phyloP scores from a whole-genome alignment of 805 yeast species.

The Komagataella phaffii region DNA sequence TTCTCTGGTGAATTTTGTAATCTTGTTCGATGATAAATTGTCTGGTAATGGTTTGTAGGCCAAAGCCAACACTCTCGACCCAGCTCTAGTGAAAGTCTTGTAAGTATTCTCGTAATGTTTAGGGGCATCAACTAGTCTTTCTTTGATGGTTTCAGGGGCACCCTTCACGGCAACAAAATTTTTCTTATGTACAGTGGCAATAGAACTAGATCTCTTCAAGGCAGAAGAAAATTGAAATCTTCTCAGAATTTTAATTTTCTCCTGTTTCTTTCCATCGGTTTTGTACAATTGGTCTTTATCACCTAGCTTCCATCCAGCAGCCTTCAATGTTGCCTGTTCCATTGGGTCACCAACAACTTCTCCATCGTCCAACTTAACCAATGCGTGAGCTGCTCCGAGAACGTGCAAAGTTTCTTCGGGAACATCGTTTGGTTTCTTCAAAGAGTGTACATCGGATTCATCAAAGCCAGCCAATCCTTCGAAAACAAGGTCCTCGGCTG shows the following conservation, averaged over 20 bases:
- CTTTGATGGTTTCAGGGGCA: constrained; percentile 92
- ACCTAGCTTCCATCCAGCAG: constrained; percentile 76
- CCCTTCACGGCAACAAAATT: constrained; percentile 84
- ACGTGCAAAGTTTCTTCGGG: constrained; percentile 59
- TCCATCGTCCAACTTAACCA: constrained; percentile 89
- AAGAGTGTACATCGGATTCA: constrained; percentile 34
- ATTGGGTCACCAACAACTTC: constrained; percentile 98
- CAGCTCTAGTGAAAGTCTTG: constrained; percentile 86
- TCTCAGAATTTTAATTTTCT: constrained; percentile 63
- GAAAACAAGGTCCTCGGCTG: constrained; percentile 91
- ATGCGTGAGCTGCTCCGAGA: constrained; percentile 92
- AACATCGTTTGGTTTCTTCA: constrained; percentile 44
- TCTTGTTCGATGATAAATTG: constrained; percentile 30
- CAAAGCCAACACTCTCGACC: constrained; percentile 92
- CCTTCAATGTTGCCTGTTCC: constrained; percentile 92
- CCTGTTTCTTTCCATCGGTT: constrained; percentile 17
- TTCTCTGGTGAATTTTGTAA: constrained; percentile 57
- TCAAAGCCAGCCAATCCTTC: constrained; percentile 90
- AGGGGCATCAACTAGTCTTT: constrained; percentile 63
- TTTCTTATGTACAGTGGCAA: constrained; percentile 44
- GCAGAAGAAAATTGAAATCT: constrained; percentile 97
- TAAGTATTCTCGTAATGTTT: constrained; percentile 70
- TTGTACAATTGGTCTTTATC: constrained; percentile 59
- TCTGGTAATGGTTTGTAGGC: constrained; percentile 66
- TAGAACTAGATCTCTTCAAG: constrained; percentile 85